Conservation (phyloP, 2,329 filamentous ascomycete species). For the Pseudocercospora fuligena region DNA sequence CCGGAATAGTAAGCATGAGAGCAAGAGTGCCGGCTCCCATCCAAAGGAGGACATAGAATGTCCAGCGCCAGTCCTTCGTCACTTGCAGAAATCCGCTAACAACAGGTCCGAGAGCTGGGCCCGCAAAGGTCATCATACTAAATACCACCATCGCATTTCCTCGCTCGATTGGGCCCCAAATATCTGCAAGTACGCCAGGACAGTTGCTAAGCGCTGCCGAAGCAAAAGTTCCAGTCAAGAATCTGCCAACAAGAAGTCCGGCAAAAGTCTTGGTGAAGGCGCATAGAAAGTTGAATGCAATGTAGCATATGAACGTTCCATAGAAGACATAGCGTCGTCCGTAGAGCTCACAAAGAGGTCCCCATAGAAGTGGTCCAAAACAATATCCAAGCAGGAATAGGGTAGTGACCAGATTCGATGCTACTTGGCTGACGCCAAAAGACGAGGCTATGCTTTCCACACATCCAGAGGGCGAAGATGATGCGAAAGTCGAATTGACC, state of each 20-base stretch:
- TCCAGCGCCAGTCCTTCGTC: constrained; percentile 53
- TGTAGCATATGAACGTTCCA: constrained; percentile 44
- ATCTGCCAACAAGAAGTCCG: constrained; percentile 58
- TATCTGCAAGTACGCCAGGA: constrained; percentile 56
- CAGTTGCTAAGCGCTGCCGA: constrained; percentile 50
- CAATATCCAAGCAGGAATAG: constrained; percentile 55
- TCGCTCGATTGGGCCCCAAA: constrained; percentile 45
- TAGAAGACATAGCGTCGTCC: constrained; percentile 62
- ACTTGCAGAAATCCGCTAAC: constrained; percentile 62
- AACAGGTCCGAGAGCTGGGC: constrained; percentile 54
- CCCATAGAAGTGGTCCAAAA: constrained; percentile 65
- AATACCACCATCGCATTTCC: constrained; percentile 60
- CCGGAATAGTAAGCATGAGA: constrained; percentile 60
- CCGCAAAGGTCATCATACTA: constrained; percentile 54
- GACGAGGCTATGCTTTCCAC: constrained; percentile 47
- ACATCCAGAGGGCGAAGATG: constrained; percentile 47
- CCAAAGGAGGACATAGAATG: constrained; percentile 49
- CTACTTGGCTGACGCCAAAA: constrained; percentile 55
- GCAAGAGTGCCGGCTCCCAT: constrained; percentile 40
- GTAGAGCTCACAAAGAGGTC: constrained; percentile 68
- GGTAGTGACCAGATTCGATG: constrained; percentile 37
- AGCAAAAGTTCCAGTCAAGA: constrained; percentile 60
- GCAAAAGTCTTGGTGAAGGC: constrained; percentile 62
- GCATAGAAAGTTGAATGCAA: constrained; percentile 58
- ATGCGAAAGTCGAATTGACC: constrained; percentile 61